Evolutionary conservation across 1,284 basidiomycete species (phyloP), one percentile per base, ranked within the genome.

Genomic region (Meira nashicola): DNA sequence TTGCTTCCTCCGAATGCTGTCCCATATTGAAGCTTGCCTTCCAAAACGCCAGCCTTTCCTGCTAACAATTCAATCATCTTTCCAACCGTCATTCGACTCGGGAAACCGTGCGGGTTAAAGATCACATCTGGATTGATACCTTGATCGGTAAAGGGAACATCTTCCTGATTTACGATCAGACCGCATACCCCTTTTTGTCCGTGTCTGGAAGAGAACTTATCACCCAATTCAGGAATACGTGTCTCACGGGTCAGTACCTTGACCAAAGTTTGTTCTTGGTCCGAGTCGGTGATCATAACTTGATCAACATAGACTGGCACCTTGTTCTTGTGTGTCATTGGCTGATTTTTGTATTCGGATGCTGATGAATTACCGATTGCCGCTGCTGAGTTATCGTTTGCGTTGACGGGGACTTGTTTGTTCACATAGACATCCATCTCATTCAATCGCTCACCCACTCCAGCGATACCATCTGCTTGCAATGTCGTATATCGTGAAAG

Each of bases 71-170:
- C 95, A 60, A 99, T 95, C 95, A 99, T 98, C 82, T 99, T 98
- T 49, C 95, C 95, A 41, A 98, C 95, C 38, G 95, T 70, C 94
- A 99, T 99, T 57, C 95, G 91, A 58, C 92, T 95, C 1, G 95
- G 95, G 84, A 99, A 98, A 74, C 95, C 95, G 80, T 99, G 95
- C 2, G 95, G 95, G 79, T 99, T 99, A 94, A 99, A 98, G 82
- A 99, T 97, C 19, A 94, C 91, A 80, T 98, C 95, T 86, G 76
- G 92, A 76, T 86, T 88, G 69, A 97, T 94, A 33, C 95, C 95
- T 74, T 90, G 87, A 80, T 98, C 94, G 74, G 93, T 96, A 83
- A 99, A 99, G 3, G 95, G 95, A 92, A 99, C 89, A 80, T 99
- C 95, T 73, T 92, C 92, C 77, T 98, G 95, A 70, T 92, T 94